Conservation (phyloP, 2,329 filamentous ascomycete species). For the Aspergillus sclerotialis region DNA sequence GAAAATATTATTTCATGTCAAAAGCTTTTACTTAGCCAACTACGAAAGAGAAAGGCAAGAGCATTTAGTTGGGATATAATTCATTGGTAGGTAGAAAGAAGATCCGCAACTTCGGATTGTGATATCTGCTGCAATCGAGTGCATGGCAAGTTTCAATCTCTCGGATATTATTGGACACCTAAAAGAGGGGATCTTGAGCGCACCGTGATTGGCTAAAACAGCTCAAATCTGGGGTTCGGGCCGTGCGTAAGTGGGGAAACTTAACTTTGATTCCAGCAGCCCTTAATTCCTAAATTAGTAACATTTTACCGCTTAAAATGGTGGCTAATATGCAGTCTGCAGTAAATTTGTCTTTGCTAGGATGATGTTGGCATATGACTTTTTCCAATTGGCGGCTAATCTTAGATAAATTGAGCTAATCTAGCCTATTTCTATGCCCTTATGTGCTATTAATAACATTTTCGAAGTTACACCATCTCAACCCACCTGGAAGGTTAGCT, state of each 20-base stretch:
- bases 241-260: constrained; percentile 5
- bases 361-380: not conserved
- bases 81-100: too few species aligned
- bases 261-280: not conserved
- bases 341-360: not conserved
- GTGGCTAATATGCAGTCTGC: not conserved
- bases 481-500: too few species aligned
- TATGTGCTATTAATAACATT: constrained; percentile 3
- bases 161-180: too few species aligned
- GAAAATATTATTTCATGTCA: too few species aligned
- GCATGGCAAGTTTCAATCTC: too few species aligned
- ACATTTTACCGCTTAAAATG: constrained; percentile 9
- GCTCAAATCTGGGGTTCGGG: constrained; percentile 1
- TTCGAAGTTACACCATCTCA: not conserved
- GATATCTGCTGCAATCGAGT: too few species aligned
- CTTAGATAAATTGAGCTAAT: not conserved
- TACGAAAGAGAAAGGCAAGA: too few species aligned
- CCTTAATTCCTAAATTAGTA: constrained; percentile 9
- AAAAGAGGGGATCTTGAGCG: too few species aligned
- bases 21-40: too few species aligned
- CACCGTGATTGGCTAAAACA: constrained; percentile 1
- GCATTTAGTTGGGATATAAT: too few species aligned
- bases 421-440: not conserved
- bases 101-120: too few species aligned
- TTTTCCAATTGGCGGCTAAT: too few species aligned